A percentile compares a stretch with the other conserved stretches of the same genome.
Conservation (phyloP, 2,329 filamentous ascomycete species). For the Sclerotinia sclerotiorum region DNA sequence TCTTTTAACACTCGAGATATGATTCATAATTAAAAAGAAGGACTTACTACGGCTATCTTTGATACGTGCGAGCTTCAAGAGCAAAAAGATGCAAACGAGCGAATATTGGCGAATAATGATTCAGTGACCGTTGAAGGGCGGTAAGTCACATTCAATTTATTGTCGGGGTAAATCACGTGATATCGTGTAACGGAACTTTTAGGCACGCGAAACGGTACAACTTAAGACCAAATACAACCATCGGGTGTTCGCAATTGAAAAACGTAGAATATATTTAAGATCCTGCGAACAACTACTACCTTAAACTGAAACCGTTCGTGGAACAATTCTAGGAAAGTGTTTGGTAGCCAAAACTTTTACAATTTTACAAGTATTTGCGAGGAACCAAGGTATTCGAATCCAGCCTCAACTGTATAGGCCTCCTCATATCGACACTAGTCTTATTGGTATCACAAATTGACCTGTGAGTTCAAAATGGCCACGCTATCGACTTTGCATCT, state of each 20-base stretch:
- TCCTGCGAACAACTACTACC: no score
- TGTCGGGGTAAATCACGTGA: neutral
- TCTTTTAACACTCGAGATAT: neutral
- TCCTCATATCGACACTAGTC: neutral
- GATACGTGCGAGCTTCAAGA: rapidly evolving
- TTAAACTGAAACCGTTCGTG: neutral
- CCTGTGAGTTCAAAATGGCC: neutral
- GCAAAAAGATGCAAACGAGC: neutral
- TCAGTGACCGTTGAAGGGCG: neutral
- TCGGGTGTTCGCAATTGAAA: neutral
- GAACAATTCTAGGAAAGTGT: neutral
- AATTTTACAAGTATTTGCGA: neutral
- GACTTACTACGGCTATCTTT: neutral
- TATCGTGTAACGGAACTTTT: no score
- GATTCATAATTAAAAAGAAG: neutral
- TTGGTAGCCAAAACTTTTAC: neutral
- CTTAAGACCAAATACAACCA: neutral
- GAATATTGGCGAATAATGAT: neutral
- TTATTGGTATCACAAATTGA: neutral
- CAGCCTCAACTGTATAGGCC: neutral
- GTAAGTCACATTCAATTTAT: no score
- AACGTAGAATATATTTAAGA: neutral
- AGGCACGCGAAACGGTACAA: neutral
- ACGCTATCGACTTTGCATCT: neutral
- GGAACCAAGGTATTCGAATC: neutral